Percentiles rank a stretch among this genome's conserved stretches.
These are phyloP conservation scores for Tolypocladium inflatum DNA, from an alignment of 2,329 filamentous ascomycete species.

Conservation along the genomic window DNA sequence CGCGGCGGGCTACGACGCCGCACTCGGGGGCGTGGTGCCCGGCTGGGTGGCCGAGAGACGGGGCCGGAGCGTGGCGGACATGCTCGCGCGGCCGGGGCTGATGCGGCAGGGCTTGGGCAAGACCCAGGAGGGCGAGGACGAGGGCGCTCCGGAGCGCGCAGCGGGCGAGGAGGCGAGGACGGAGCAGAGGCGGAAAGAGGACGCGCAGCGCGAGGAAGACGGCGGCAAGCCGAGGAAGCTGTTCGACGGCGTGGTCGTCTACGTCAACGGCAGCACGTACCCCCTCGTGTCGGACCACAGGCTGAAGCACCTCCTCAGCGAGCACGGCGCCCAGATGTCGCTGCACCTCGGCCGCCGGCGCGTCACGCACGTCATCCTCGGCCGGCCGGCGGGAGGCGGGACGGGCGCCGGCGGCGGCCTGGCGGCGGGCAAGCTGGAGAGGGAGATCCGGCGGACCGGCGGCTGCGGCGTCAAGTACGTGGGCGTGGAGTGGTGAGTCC, in stretches of 20 bases:
- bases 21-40: constrained; percentile 34
- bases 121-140: background rate
- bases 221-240: constrained; percentile 28
- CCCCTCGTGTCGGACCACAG: constrained; percentile 78
- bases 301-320: constrained; percentile 66
- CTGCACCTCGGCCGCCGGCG: constrained; percentile 60
- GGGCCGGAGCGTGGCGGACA: constrained; percentile 38
- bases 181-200: constrained; percentile 26
- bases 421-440: constrained; percentile 69
- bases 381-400: constrained; percentile 39
- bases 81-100: constrained; percentile 35
- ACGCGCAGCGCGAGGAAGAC: constrained; percentile 40
- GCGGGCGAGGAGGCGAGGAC: background rate
- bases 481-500: constrained; percentile 63
- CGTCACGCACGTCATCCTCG: constrained; percentile 82
- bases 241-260: constrained; percentile 65
- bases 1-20: background rate
- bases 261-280: constrained; percentile 80
- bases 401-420: constrained; percentile 62
- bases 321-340: constrained; percentile 64
- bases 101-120: constrained; percentile 4
- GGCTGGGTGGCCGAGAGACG: constrained; percentile 43
- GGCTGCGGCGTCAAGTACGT: constrained; percentile 72
- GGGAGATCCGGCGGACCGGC: constrained; percentile 59
- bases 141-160: background rate